Conservation (phyloP, 2,329 filamentous ascomycete species). For the Fonsecaea pedrosoi region DNA sequence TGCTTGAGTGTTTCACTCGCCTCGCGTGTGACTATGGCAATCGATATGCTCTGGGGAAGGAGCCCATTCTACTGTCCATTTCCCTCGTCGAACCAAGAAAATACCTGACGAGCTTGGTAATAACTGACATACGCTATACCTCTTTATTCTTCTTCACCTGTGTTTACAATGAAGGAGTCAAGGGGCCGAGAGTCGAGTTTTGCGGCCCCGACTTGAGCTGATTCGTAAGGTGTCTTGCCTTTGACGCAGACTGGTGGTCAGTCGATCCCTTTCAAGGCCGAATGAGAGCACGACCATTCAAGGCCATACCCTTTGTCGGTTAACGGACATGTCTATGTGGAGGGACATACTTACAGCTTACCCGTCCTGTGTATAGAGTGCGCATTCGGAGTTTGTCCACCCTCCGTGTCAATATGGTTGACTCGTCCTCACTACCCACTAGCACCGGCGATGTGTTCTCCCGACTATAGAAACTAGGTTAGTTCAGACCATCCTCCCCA, state of each 20-base stretch:
- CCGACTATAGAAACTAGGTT: not conserved
- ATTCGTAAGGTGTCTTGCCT: not conserved
- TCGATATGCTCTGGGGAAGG: not conserved
- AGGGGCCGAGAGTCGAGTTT: not conserved
- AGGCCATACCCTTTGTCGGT: not conserved
- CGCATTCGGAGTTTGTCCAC: not conserved
- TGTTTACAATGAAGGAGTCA: not conserved
- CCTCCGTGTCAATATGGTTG: not conserved
- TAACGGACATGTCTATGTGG: not conserved
- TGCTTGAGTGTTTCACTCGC: not conserved
- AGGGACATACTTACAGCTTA: not conserved
- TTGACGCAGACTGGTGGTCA: not conserved
- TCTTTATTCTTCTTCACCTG: no score
- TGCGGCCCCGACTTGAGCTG: not conserved
- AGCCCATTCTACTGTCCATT: not conserved
- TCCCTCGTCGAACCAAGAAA: not conserved
- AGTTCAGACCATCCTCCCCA: not conserved
- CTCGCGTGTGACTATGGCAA: not conserved
- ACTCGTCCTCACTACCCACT: not conserved
- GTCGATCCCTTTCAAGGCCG: not conserved
- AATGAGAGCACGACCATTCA: not conserved
- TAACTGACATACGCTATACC: no score
- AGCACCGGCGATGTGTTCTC: not conserved
- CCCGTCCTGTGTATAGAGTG: not conserved
- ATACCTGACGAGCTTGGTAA: not conserved